Base-by-base conservation (phyloP, 495 filamentous ascomycete genomes). In the Penicillium robsamsonii region DNA sequence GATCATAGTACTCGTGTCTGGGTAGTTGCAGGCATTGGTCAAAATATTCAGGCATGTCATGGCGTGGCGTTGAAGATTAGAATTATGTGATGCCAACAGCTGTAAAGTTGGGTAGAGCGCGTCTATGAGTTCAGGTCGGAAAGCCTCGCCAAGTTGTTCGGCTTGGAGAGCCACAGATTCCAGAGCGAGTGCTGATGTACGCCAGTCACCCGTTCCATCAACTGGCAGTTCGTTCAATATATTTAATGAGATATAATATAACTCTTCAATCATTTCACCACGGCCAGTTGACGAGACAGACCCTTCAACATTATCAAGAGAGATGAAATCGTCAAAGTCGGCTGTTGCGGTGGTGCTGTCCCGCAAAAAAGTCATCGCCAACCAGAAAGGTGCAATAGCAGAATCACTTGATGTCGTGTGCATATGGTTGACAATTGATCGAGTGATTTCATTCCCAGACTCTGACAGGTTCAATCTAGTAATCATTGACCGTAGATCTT, bases 51-150 rank as follows among this genome's bases (percentile, higher is more conserved):
- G 81, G 45, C 87, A 90, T 4, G 84, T 83, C 61, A 97, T 90
- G 18, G 92, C 88, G 71, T 97, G 94, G 17, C 80, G 78, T 58
- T 92, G 87, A 5, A 97, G 78, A 7, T 75, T 80, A 0, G 80
- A 69, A 22, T 86, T 81, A 30, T 73, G 76, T 4, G 90, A 92
- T 5, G 91, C 91, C n/a, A 97, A 77, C 33, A 91, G 81, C 46
- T 96, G 89, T 1, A 95, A 76, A 18, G 96, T 80, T 2, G 94
- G 92, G 67, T 96, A 97, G 8, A 99, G 77, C 2, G 91, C 86
- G 58, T 99, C 94, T 54, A 96, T 88, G 10, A 99, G 79, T 65
- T 97, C 92, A 3, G 83, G 79, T 15, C 89, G 84, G 68, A 97
- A 99, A 7, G 82, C 83, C 47, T 79, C 59, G 52, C 82, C 79